phyloP scores from a whole-genome alignment of 257 asterid genomes.

The Forsythia viridissima region DNA sequence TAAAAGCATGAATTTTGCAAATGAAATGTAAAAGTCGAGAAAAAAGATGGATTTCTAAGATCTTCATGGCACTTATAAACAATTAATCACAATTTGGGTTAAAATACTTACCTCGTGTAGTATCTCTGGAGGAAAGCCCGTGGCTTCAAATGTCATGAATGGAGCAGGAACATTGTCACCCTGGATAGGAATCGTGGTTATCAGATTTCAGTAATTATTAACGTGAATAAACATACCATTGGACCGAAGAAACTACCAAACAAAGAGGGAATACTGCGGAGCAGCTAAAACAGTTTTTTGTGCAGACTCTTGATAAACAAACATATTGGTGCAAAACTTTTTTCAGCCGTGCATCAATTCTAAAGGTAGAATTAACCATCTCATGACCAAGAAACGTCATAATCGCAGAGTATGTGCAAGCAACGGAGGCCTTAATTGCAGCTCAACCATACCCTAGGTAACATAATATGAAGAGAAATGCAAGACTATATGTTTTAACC shows the following conservation, averaged over 20 bases:
- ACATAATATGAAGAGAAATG: background rate
- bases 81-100: conserved; percentile 13
- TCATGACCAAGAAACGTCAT: background rate
- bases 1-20: conserved; percentile 41
- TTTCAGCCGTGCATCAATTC: background rate
- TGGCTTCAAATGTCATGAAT: conserved; percentile 86
- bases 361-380: background rate
- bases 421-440: background rate
- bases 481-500: background rate
- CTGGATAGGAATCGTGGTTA: conserved; percentile 39
- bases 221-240: conserved; percentile 9
- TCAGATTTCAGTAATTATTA: conserved; percentile 22
- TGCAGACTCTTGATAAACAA: background rate
- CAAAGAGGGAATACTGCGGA: background rate
- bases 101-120: conserved; percentile 77
- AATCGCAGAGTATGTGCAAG: background rate
- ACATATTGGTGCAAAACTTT: background rate
- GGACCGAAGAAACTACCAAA: conserved; percentile 11
- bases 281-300: conserved; percentile 5
- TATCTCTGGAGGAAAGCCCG: conserved; percentile 91
- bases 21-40: conserved; percentile 27
- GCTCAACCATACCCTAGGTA: background rate
- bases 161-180: conserved; percentile 95
- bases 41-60: conserved; percentile 16
- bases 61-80: conserved; percentile 11